These are phyloP conservation scores for Oryza brachyantha DNA, from an alignment of 176 grass and related monocot genomes.

Conservation along the genomic window DNA sequence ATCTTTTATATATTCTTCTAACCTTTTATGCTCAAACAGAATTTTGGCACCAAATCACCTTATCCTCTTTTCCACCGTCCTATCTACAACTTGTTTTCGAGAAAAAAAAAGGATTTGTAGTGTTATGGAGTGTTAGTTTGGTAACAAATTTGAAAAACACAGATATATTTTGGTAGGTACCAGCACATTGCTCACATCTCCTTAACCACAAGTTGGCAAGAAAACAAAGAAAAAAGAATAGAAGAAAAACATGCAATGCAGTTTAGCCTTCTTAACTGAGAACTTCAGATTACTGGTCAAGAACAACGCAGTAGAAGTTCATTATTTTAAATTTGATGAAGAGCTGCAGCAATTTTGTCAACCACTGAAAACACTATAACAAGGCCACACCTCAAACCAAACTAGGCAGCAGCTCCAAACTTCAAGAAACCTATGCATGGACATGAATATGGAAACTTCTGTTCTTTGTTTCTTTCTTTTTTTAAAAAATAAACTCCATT, in stretches of 20 bases:
- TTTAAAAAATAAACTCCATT: not conserved
- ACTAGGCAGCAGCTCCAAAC: not conserved
- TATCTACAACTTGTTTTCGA: not conserved
- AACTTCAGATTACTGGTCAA: not conserved
- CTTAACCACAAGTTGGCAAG: conserved; percentile 16
- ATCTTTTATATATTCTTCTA: conserved; percentile 32
- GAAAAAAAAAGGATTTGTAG: not conserved
- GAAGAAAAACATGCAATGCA: not conserved
- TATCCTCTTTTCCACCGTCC: not conserved
- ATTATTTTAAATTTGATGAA: conserved; percentile 14
- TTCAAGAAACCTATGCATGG: conserved; percentile 24
- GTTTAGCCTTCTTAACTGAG: not conserved
- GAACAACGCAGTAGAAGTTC: not conserved
- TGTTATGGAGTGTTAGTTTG: not conserved
- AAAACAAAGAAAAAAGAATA: not conserved
- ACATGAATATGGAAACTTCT: not conserved
- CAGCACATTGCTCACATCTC: not conserved
- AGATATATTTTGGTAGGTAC: not conserved
- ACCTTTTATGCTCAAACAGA: not conserved
- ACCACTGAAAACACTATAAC: not conserved
- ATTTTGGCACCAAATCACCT: not conserved
- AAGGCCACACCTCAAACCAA: not conserved
- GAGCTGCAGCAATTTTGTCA: not conserved
- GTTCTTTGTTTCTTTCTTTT: not conserved
- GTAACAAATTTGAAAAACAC: not conserved